Evolutionary conservation across 2,329 filamentous ascomycete species (phyloP), one percentile per base, ranked within the genome.

Genomic region (Monosporascus cannonballus): DNA sequence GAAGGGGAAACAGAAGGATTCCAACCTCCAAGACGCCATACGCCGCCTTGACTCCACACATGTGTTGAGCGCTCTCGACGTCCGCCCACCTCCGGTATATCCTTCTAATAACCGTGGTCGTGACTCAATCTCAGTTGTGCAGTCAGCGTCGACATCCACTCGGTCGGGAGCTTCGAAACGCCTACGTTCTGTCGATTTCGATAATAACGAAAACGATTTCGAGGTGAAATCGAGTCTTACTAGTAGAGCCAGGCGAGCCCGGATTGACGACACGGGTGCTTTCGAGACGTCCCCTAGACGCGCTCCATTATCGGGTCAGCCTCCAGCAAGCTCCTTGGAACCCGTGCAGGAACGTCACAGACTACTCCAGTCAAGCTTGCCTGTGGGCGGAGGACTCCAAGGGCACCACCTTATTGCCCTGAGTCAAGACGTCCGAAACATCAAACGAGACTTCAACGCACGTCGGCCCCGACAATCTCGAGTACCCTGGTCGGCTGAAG

Each of bases 401-500:
- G 50, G 51, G 18, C 37, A 46, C 37, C 59, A 64, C 36, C 49
- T 63, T 44, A 37, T 48, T 15, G 49, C 42, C 17, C 53, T 64
- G 3, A 64, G 57, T 39, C 59, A 61, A 48, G 51, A 42, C 7
- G 62, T 59, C 22, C 56, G 51, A 18, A 52, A 51, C 20, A 59
- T 54, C 47, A 55, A 56, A 48, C 60, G 55, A 17, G 51, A 51
- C 22, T 48, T 56, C 8, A 36, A 44, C 44, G 47, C 50, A 15
- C 56, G 42, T 27, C 61, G 48, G 37, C 55, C 54, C 8, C 56
- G 51, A 11, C 71, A 73, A 59, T 52, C 54, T 42, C 68, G 69
- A 48, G 60, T 58, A 45, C 59, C 62, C 7, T 82, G 79, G 79
- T 70, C 70, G 27, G 59, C 67, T 9, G 51, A 61, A 7, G 79